Evolutionary conservation across 1,284 basidiomycete species (phyloP).

Genomic region (Cryptococcus sp.): DNA sequence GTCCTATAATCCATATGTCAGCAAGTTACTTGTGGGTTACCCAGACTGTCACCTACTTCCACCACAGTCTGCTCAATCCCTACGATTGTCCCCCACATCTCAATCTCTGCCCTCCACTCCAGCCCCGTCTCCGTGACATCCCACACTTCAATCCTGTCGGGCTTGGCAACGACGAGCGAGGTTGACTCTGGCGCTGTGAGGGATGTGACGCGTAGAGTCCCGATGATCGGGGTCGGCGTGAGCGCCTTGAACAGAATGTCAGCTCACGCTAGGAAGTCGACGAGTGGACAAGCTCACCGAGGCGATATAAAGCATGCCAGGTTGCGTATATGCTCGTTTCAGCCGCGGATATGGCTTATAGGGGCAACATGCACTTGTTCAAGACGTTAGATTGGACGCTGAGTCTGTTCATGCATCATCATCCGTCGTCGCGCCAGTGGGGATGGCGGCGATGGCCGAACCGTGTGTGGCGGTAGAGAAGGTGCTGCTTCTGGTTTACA

Average conservation of each 20-base stretch:
- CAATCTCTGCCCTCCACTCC: slow-evolving; percentile 24
- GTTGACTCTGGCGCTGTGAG: slow-evolving; percentile 26
- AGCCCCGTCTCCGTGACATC: slow-evolving; percentile 37
- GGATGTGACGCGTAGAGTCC: slow-evolving; percentile 29
- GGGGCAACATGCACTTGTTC: no score
- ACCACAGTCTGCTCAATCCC: slow-evolving; percentile 36
- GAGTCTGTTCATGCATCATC: not conserved
- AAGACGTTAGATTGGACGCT: no score
- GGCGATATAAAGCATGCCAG: slow-evolving; percentile 21
- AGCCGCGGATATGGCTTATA: no score
- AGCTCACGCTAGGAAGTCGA: not conserved
- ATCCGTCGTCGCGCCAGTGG: not conserved
- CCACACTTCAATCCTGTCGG: slow-evolving; percentile 46
- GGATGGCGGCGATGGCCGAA: not conserved
- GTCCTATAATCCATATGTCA: slow-evolving; percentile 18
- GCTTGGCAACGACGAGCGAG: slow-evolving; percentile 45
- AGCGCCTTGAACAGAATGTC: slow-evolving; percentile 35
- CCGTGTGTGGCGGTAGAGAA: no score
- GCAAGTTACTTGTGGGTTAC: not conserved
- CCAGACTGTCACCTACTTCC: slow-evolving; percentile 23
- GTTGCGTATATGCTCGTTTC: not conserved
- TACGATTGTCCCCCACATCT: slow-evolving; percentile 46
- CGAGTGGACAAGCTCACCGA: slow-evolving; percentile 9
- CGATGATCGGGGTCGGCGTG: slow-evolving; percentile 46
- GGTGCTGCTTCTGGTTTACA: no score